Conservation (phyloP, 805 yeast species). For the Yarrowia porcina region DNA sequence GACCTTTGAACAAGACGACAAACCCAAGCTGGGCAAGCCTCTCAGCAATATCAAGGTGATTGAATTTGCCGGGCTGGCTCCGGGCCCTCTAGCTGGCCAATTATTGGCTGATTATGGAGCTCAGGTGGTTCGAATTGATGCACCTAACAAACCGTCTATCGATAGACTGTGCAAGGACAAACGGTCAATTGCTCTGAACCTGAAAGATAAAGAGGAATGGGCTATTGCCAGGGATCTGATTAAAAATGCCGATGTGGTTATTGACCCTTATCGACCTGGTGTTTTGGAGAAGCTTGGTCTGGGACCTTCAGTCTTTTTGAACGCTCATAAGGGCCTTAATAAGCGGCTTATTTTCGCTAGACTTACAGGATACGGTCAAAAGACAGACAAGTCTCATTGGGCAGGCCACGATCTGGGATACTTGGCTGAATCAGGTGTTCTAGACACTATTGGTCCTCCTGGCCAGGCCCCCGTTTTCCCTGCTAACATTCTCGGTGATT, state of each 20-base stretch:
- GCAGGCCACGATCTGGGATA: conserved; percentile 28
- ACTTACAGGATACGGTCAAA: conserved; percentile 27
- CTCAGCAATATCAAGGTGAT: conserved; percentile 28
- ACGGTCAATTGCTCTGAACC: conserved; percentile 21
- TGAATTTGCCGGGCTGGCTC: conserved; percentile 30
- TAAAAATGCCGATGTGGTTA: conserved; percentile 6
- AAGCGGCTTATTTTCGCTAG: conserved; percentile 20
- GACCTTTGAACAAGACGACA: conserved; percentile 24
- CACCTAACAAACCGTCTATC: conserved; percentile 11
- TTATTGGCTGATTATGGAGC: conserved; percentile 29
- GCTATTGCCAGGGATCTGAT: conserved; percentile 8
- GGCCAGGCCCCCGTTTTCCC: conserved; percentile 28
- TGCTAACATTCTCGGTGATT: conserved; percentile 29
- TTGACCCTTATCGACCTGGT: conserved; percentile 19
- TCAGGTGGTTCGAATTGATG: conserved; percentile 28
- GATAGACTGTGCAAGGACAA: conserved; percentile 27
- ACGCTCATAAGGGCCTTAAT: conserved; percentile 25
- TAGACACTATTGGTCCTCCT: conserved; percentile 27
- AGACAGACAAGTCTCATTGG: not conserved
- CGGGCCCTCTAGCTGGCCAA: conserved; percentile 30
- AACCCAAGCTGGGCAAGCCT: conserved; percentile 23
- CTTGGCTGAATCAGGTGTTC: conserved; percentile 28
- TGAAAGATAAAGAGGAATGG: conserved; percentile 13
- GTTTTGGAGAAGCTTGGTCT: conserved; percentile 19
- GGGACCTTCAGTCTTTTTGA: conserved; percentile 3